A percentile compares a stretch with the other conserved stretches of the same genome.
Evolutionary conservation across 257 asterid species (phyloP).

Genomic region (Penstemon newberryi): DNA sequence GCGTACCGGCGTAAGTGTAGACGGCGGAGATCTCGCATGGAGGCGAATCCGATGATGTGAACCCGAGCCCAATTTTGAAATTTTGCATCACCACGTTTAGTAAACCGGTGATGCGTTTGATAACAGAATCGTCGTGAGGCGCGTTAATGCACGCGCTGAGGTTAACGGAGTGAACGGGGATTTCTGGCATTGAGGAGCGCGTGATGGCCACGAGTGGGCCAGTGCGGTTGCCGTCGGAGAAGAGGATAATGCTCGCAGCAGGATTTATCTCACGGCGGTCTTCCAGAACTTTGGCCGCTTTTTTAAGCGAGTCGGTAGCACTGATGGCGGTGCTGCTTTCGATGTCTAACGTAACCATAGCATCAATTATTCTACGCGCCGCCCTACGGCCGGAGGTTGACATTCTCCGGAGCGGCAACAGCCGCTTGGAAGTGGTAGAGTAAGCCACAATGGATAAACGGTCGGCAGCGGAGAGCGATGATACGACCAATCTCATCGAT

Average conservation of each 20-base stretch:
- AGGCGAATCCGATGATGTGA: conserved; percentile 49
- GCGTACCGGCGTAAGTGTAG: conserved; percentile 50
- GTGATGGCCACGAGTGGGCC: conserved; percentile 54
- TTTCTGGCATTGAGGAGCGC: conserved; percentile 51
- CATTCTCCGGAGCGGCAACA: conserved; percentile 87
- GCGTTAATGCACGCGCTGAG: conserved; percentile 51
- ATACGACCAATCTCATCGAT: conserved; percentile 65
- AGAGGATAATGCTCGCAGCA: conserved; percentile 60
- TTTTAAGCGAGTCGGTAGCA: conserved; percentile 72
- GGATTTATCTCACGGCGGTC: conserved; percentile 90
- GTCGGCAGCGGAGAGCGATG: conserved; percentile 78
- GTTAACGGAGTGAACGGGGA: conserved; percentile 63
- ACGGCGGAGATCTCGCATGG: conserved; percentile 68
- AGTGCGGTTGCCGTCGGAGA: conserved; percentile 53
- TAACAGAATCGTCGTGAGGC: conserved; percentile 39
- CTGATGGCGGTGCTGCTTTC: conserved; percentile 45
- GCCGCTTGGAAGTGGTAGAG: conserved; percentile 79
- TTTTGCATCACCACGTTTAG: conserved; percentile 59
- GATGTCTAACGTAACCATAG: conserved; percentile 52
- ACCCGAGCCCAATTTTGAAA: conserved; percentile 53
- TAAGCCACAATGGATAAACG: conserved; percentile 89
- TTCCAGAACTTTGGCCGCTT: conserved; percentile 89
- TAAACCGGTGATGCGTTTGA: conserved; percentile 44
- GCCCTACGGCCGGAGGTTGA: conserved; percentile 67
- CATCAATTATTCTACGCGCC: conserved; percentile 85